Evolutionary conservation across 2,329 filamentous ascomycete species (phyloP), one percentile per base, ranked within the genome.

Genomic region (Fusarium armeniacum): DNA sequence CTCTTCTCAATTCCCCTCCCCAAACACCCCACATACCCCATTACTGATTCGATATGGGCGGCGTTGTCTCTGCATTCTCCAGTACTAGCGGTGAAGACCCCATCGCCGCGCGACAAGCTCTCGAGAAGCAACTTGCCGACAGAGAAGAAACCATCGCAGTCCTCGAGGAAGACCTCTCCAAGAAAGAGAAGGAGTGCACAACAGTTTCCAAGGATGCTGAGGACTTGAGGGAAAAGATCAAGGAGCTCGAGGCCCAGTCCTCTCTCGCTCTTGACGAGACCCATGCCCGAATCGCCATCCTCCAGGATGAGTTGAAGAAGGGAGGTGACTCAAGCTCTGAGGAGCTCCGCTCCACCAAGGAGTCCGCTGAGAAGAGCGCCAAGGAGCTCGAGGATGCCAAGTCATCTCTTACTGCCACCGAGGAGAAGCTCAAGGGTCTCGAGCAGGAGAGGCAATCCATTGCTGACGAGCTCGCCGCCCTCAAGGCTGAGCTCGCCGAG

Each of bases 101-200:
- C 72, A 58, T 80, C 46, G 75, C 76, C 67, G 63, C 68, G 30
- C 67, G 68, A 76, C 79, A 72, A 74, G 72, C 72, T 33, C 76
- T 81, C 49, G 78, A 81, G 72, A 78, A 79, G 72, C 78, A 80
- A 71, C 76, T 82, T 40, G 76, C 77, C 70, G 81, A 82, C 69
- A 75, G 76, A 41, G 77, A 80, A 58, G 77, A 80, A 56, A 79
- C 73, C 56, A 79, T 81, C 65, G 70, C 74, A 33, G 69, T 76
- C 40, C 74, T 76, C 62, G 74, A 76, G 43, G 59, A 73, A 55
- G 78, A 80, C 52, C 75, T 80, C 44, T 70, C 74, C 62, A 78
- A 78, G 76, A 80, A 80, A 73, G 78, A 80, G 73, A 79, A 79
- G 74, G 77, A 80, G 64, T 75, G 76, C 73, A 77, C 66, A 38